Conservation (phyloP, 768 basidiomycete species). For the Lactarius evosmus region DNA sequence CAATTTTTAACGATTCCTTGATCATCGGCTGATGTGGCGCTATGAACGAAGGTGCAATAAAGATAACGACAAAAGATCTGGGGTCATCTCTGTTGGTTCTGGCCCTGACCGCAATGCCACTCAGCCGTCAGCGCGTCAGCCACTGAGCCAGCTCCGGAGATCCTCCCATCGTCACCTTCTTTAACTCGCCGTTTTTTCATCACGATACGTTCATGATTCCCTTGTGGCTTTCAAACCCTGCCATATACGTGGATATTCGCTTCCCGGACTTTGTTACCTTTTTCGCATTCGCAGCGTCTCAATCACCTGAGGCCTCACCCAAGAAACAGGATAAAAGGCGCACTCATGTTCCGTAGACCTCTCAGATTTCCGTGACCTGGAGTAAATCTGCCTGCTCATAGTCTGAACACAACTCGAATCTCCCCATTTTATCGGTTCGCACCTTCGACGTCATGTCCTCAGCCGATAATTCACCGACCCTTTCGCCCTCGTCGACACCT, state of each 20-base stretch:
- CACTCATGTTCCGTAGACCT: slow-evolving; percentile 4
- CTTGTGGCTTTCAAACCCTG: slow-evolving; percentile 7
- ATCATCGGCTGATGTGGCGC: slow-evolving; percentile 19
- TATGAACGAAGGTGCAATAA: slow-evolving; percentile 17
- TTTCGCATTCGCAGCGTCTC: slow-evolving; percentile 8
- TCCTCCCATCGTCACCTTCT: slow-evolving; percentile 1
- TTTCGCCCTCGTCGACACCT: slow-evolving; percentile 18
- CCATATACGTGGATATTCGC: slow-evolving; percentile 13
- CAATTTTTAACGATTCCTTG: slow-evolving; percentile 4
- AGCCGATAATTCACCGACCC: slow-evolving; percentile 17
- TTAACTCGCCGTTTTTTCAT: background rate
- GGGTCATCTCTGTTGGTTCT: slow-evolving; percentile 22
- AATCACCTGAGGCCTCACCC: background rate
- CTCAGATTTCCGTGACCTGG: background rate
- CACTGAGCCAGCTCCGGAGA: slow-evolving; percentile 15
- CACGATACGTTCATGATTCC: slow-evolving; percentile 5
- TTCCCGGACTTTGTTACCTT: slow-evolving; percentile 1
- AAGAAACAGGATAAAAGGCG: slow-evolving; percentile 22
- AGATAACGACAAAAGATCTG: slow-evolving; percentile 17
- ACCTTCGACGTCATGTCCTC: slow-evolving; percentile 16
- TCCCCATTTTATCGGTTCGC: background rate
- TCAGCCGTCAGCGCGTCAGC: slow-evolving; percentile 20
- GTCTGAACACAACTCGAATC: background rate
- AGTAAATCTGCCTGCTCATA: slow-evolving; percentile 4
- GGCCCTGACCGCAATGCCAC: slow-evolving; percentile 16